These are phyloP conservation scores for Malus hybrid DNA, from an alignment of 331 rosid species.

Conservation along the genomic window DNA sequence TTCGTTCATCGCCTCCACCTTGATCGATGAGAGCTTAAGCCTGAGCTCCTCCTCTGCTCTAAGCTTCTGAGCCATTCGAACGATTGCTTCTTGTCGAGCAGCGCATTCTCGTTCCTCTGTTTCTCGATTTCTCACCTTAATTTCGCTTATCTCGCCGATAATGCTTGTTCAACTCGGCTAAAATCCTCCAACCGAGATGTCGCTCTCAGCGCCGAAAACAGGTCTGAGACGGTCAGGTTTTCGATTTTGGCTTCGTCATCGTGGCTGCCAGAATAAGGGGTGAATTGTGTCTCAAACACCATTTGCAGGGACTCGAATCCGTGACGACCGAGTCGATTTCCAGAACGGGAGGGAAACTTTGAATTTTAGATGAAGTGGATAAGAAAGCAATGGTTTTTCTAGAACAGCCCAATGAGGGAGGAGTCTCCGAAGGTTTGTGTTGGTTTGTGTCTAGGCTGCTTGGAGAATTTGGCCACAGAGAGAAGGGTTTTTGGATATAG, in stretches of 20 bases:
- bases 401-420: too few species aligned
- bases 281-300: not conserved
- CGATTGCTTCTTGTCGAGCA: not conserved
- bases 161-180: conserved; percentile 23
- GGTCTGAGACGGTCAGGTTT: conserved; percentile 18
- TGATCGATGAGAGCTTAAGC: not conserved
- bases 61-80: not conserved
- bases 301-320: not conserved
- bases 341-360: too few species aligned
- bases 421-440: too few species aligned
- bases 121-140: not conserved
- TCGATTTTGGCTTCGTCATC: not conserved
- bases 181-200: not conserved
- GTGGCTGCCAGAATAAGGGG: not conserved
- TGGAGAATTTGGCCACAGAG: too few species aligned
- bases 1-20: not conserved
- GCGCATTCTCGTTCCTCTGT: not conserved
- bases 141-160: conserved; percentile 14
- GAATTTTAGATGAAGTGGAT: too few species aligned
- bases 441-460: too few species aligned
- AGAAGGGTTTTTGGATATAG: too few species aligned
- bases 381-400: too few species aligned
- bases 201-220: conserved; percentile 17
- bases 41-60: not conserved
- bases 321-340: too few species aligned